These are phyloP conservation scores for Chrysanthemum lavandulifolium DNA, from an alignment of 129 eudicot genomes.

Conservation along the genomic window DNA sequence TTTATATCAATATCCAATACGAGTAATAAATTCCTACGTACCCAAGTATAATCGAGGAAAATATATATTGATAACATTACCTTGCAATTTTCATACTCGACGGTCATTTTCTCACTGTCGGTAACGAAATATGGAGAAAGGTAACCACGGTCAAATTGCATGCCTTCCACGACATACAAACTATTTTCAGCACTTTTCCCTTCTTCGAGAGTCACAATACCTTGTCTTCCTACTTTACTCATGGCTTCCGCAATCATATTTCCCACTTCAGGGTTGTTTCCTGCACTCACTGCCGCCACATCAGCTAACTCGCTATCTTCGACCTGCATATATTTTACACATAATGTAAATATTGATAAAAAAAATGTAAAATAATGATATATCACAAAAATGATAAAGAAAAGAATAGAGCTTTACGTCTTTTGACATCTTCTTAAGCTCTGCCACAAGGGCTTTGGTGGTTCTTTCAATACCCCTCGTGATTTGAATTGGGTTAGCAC, in stretches of 20 bases:
- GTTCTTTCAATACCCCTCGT: constrained; percentile 64
- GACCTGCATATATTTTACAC: constrained; percentile 28
- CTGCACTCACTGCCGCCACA: constrained; percentile 71
- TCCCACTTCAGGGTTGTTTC: constrained; percentile 59
- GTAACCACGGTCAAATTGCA: constrained; percentile 58
- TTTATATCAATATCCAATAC: not conserved
- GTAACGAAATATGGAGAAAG: constrained; percentile 58
- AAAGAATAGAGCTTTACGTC: constrained; percentile 31
- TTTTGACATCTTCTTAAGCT: constrained; percentile 57
- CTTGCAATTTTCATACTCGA: constrained; percentile 68
- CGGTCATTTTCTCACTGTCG: constrained; percentile 54
- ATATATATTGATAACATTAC: constrained; percentile 18
- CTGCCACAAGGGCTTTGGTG: constrained; percentile 47
- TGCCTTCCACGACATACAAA: constrained; percentile 53
- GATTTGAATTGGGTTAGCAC: constrained; percentile 62
- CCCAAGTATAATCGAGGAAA: not conserved
- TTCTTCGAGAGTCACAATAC: constrained; percentile 66
- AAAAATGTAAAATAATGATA: not conserved
- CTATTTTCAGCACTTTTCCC: constrained; percentile 45
- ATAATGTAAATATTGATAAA: not conserved
- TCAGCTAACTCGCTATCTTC: constrained; percentile 63
- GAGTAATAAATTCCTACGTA: not conserved
- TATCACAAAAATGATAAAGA: not conserved
- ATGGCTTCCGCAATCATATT: constrained; percentile 72
- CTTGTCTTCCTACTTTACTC: constrained; percentile 57